Percentiles rank a stretch among this genome's conserved stretches.
phyloP scores from a whole-genome alignment of 106 monocot genomes.

The Phalaenopsis equestris region DNA sequence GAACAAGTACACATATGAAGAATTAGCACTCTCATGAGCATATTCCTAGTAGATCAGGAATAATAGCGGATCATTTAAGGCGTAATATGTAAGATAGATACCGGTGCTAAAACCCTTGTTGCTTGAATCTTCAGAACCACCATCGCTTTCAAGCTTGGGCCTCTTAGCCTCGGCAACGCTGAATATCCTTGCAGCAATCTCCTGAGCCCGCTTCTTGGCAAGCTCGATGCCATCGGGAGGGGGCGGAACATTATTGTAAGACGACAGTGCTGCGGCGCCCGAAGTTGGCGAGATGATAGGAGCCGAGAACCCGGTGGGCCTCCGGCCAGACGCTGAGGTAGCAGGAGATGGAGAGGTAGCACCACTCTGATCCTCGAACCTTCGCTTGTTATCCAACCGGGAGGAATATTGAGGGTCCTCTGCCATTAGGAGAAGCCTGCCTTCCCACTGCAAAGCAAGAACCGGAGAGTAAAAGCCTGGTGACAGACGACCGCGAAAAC shows the following conservation, averaged over 20 bases:
- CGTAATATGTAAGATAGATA: neutral
- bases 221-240: conserved; percentile 42
- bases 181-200: conserved; percentile 51
- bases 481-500: neutral
- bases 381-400: conserved; percentile 51
- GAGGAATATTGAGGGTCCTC: conserved; percentile 43
- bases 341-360: conserved; percentile 2
- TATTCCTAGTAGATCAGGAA: neutral
- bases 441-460: neutral
- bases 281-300: conserved; percentile 8
- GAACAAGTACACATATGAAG: neutral
- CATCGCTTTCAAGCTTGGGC: conserved; percentile 36
- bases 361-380: conserved; percentile 33
- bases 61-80: neutral
- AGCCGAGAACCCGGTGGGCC: conserved; percentile 18
- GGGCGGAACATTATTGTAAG: conserved; percentile 44
- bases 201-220: conserved; percentile 58
- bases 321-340: conserved; percentile 8
- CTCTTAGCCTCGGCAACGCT: conserved; percentile 52
- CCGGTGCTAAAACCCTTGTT: conserved; percentile 14
- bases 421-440: conserved; percentile 32
- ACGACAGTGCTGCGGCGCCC: conserved; percentile 6
- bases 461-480: neutral
- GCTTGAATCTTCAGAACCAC: conserved; percentile 10
- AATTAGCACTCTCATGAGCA: neutral